Evolutionary conservation across 139 green algal species (phyloP).

Genomic region (Desmodesmus armatus): DNA sequence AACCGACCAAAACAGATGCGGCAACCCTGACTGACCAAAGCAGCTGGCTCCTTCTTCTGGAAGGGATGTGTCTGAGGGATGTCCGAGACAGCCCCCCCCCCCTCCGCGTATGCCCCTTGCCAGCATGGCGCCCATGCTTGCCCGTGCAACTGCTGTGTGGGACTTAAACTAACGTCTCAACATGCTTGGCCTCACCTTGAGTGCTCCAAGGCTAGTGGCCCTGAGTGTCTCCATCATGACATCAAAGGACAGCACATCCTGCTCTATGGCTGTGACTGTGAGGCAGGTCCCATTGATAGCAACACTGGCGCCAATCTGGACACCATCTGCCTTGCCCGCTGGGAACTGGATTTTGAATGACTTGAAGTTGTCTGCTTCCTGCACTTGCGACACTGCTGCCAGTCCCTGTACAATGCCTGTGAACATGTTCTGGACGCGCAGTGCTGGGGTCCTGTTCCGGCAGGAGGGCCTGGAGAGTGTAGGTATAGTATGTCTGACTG

Average conservation of each 20-base stretch:
- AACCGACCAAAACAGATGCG: too few relatives aligned
- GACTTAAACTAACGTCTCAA: not conserved
- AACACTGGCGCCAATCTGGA: conserved; percentile 87
- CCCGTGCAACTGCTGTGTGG: not conserved
- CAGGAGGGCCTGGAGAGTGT: too few relatives aligned
- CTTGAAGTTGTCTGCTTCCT: conserved; percentile 68
- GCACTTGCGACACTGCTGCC: conserved; percentile 61
- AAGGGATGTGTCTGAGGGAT: too few relatives aligned
- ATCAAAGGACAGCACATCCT: conserved; percentile 81
- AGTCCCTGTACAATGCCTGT: conserved; percentile 94
- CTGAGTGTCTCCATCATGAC: conserved; percentile 94
- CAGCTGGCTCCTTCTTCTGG: too few relatives aligned
- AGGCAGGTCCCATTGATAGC: conserved; percentile 97
- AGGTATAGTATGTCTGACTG: too few relatives aligned
- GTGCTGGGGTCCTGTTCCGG: too few relatives aligned
- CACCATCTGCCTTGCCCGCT: conserved; percentile 48
- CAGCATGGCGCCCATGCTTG: not conserved
- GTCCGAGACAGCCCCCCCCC: too few relatives aligned
- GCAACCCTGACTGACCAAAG: too few relatives aligned
- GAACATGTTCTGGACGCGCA: conserved; percentile 58
- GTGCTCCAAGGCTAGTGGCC: conserved; percentile 87
- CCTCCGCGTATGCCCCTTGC: too few relatives aligned
- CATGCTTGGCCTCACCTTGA: conserved; percentile 68
- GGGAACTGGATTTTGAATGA: conserved; percentile 84
- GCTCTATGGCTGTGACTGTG: conserved; percentile 77